Conservation (phyloP, 495 filamentous ascomycete species). For the Penicillium daleae region DNA sequence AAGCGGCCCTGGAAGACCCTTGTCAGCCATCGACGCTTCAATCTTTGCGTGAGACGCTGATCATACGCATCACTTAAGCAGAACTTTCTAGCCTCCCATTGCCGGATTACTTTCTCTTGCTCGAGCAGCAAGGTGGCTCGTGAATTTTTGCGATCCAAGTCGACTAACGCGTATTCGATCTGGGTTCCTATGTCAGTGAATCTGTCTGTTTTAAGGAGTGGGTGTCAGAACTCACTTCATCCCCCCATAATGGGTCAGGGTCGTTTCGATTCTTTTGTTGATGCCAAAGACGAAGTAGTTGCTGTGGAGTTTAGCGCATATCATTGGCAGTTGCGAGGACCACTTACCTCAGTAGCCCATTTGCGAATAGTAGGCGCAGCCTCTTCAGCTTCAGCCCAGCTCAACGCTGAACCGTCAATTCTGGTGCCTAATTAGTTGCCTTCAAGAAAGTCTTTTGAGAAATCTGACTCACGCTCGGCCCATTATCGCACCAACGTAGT, state of each 20-base stretch:
- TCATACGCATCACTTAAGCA: neutral
- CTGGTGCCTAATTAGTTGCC: neutral
- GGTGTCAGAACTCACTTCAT: neutral
- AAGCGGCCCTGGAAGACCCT: neutral
- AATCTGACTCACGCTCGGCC: neutral
- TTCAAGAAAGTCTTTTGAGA: neutral
- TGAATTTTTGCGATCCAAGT: neutral
- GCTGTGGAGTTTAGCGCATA: neutral
- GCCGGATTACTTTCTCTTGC: neutral
- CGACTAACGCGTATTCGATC: conserved; percentile 1
- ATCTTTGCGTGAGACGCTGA: too few species aligned
- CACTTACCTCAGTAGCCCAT: neutral
- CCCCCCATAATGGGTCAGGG: neutral
- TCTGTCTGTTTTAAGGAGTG: too few species aligned
- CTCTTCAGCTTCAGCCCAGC: conserved; percentile 1
- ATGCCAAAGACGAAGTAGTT: neutral
- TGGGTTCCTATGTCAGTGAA: neutral
- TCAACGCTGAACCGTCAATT: conserved; percentile 2
- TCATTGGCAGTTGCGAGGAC: too few species aligned
- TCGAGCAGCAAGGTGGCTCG: neutral
- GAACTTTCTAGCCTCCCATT: neutral
- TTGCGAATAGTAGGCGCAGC: neutral
- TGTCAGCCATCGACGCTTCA: neutral
- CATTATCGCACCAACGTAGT: neutral
- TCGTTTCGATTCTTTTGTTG: conserved; percentile 3